Evolutionary conservation across 306 rosid species (phyloP).

Genomic region (Vicia faba): DNA sequence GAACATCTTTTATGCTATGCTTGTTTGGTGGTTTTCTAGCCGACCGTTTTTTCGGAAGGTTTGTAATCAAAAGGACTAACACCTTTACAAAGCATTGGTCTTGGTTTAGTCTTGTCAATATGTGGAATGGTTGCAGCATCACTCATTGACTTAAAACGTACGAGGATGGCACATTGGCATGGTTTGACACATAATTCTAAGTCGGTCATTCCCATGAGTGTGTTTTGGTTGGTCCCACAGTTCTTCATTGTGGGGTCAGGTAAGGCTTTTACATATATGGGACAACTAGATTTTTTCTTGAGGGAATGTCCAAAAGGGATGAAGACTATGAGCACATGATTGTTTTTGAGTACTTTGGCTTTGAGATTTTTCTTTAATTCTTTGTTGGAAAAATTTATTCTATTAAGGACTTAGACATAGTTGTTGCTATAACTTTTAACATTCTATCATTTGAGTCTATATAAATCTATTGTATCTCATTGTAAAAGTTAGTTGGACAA

Average conservation of each 20-base stretch:
- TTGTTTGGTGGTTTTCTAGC: conserved; percentile 95
- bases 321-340: conserved; percentile 91
- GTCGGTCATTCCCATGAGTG: conserved; percentile 59
- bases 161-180: conserved; percentile 37
- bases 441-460: too few species aligned
- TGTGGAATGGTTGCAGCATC: conserved; percentile 73
- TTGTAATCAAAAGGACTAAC: conserved; percentile 56
- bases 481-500: too few species aligned
- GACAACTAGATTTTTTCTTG: conserved; percentile 78
- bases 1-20: conserved; percentile 89
- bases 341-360: conserved; percentile 74
- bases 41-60: conserved; percentile 89
- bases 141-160: conserved; percentile 52
- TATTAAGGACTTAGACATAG: too few species aligned
- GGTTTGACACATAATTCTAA: conserved; percentile 32
- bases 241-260: conserved; percentile 86
- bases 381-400: too few species aligned
- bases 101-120: conserved; percentile 59
- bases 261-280: conserved; percentile 78
- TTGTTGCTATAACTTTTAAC: too few species aligned
- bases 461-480: too few species aligned
- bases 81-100: conserved; percentile 71
- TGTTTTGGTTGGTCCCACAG: conserved; percentile 81
- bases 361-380: conserved; percentile 75
- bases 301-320: conserved; percentile 89